Evolutionary conservation across 208 protist genomes (phyloP).

Genomic region (Acanthamoeba castellanii): DNA sequence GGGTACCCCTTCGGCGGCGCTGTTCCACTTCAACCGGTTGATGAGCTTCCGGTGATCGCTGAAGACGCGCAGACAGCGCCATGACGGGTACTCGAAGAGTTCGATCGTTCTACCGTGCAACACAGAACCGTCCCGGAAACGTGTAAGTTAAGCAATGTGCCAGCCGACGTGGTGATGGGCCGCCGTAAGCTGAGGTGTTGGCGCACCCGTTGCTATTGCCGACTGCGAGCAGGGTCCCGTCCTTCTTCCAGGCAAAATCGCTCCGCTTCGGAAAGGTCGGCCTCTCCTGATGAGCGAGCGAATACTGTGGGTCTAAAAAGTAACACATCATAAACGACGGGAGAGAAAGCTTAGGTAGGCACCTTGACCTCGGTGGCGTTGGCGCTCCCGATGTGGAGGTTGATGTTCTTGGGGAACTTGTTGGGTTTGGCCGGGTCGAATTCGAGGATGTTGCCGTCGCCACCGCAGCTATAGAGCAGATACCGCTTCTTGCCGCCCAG

Average conservation of each 20-base stretch:
- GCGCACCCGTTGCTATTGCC: conserved; percentile 60
- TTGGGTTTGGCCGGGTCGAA: conserved; percentile 13
- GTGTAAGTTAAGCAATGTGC: not conserved
- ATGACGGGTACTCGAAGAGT: conserved; percentile 64
- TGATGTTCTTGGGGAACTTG: conserved; percentile 58
- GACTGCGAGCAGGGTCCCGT: conserved; percentile 9
- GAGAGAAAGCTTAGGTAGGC: not conserved
- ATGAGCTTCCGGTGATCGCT: conserved; percentile 69
- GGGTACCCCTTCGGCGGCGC: conserved; percentile 7
- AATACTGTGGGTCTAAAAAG: not conserved
- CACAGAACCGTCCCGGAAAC: not conserved
- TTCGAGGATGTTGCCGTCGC: conserved; percentile 64
- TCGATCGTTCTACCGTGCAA: not conserved
- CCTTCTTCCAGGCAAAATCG: conserved; percentile 69
- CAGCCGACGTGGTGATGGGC: too few relatives aligned
- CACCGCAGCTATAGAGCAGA: conserved; percentile 65
- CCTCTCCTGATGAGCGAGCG: not conserved
- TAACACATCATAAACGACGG: too few relatives aligned
- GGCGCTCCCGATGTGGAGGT: not conserved
- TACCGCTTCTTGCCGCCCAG: not conserved
- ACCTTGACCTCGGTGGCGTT: not conserved
- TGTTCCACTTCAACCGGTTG: conserved; percentile 69
- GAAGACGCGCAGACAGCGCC: conserved; percentile 60
- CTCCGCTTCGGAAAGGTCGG: conserved; percentile 12
- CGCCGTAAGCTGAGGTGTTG: not conserved